Percentiles rank a stretch among this genome's conserved stretches.
These are phyloP conservation scores for Acidiella bohemica DNA, from an alignment of 495 filamentous ascomycete species.

Conservation along the genomic window DNA sequence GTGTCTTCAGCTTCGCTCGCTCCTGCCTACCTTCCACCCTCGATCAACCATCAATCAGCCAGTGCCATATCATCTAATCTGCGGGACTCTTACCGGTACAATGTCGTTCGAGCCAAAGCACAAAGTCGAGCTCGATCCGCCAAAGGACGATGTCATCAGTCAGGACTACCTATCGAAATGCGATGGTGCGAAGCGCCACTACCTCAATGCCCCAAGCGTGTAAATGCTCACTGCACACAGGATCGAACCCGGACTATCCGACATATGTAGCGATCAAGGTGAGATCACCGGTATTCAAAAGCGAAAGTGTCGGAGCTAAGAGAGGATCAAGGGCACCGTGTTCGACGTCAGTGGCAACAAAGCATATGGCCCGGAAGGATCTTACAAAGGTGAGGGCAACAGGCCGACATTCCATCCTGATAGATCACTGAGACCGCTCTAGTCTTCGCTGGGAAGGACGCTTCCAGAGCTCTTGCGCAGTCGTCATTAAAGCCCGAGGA, in stretches of 20 bases:
- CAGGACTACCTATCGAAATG: constrained; percentile 62
- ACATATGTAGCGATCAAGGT: constrained; percentile 87
- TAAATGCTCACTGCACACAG: constrained; percentile 24
- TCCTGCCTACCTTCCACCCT: too few species aligned
- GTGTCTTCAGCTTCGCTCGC: too few species aligned
- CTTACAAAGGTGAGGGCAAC: constrained; percentile 59
- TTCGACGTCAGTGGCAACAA: constrained; percentile 86
- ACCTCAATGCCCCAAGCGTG: not conserved
- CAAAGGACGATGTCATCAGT: constrained; percentile 75
- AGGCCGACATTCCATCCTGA: not conserved
- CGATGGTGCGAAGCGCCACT: constrained; percentile 48
- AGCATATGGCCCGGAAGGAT: constrained; percentile 67
- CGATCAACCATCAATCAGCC: too few species aligned
- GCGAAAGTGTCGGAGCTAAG: too few species aligned
- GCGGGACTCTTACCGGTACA: too few species aligned
- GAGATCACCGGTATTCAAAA: too few species aligned
- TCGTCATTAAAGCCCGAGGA: constrained; percentile 81
- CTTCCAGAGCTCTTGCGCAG: constrained; percentile 72
- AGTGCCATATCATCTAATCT: too few species aligned
- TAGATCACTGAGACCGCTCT: not conserved
- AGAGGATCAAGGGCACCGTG: constrained; percentile 61
- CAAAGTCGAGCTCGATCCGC: constrained; percentile 67
- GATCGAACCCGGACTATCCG: constrained; percentile 49
- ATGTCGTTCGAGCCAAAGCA: constrained; percentile 65
- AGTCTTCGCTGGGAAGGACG: constrained; percentile 95